These are phyloP conservation scores for Hemerocallis citrina DNA, from an alignment of 106 monocot species.

Conservation along the genomic window DNA sequence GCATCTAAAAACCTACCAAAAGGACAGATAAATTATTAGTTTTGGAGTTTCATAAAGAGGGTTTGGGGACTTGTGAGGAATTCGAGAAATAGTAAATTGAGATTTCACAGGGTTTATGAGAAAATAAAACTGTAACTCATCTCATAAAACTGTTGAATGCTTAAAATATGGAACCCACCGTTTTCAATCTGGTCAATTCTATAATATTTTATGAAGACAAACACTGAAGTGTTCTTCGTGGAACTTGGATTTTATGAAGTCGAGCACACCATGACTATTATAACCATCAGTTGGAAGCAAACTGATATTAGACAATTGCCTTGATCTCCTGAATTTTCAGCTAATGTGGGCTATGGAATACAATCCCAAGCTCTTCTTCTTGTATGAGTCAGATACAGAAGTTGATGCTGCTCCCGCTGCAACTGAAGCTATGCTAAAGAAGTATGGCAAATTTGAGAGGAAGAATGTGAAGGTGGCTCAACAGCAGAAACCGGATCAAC, in stretches of 20 bases:
- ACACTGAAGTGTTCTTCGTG: too few relatives aligned
- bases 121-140: too few relatives aligned
- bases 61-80: too few relatives aligned
- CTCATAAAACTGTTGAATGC: background rate
- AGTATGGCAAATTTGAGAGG: conserved; percentile 74
- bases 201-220: too few relatives aligned
- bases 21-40: too few relatives aligned
- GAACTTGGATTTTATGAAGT: too few relatives aligned
- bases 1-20: too few relatives aligned
- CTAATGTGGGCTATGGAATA: conserved; percentile 90
- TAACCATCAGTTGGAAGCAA: background rate
- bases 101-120: too few relatives aligned
- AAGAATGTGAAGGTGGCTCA: conserved; percentile 32
- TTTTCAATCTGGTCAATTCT: background rate
- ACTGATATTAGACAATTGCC: background rate
- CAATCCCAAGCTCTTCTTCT: conserved; percentile 60
- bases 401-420: background rate
- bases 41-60: too few relatives aligned
- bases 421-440: conserved; percentile 23
- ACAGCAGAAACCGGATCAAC: conserved; percentile 13
- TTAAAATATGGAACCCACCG: background rate
- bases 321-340: conserved; percentile 34
- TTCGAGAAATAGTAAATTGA: too few relatives aligned
- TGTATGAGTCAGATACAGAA: conserved; percentile 29
- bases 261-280: too few relatives aligned